Evolutionary conservation across 140 eudicot species (phyloP).

Genomic region (Senecio squalidus): DNA sequence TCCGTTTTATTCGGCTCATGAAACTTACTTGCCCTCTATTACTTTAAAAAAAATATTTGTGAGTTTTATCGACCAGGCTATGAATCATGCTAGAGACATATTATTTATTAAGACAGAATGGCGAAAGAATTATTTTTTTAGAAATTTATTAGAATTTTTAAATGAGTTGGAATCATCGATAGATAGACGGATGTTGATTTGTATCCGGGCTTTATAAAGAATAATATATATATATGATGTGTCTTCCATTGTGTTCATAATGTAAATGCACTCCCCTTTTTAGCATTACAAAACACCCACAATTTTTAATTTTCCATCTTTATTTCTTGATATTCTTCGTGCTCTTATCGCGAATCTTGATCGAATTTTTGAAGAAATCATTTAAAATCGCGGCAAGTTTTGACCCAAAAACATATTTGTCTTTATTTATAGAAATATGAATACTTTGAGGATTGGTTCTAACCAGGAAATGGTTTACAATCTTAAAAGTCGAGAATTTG

Average conservation of each 20-base stretch:
- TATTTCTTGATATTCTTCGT: constrained; percentile 17
- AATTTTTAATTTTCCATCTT: constrained; percentile 5
- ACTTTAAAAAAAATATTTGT: neutral
- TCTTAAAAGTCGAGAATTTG: constrained; percentile 31
- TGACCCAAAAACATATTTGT: neutral
- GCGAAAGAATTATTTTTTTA: neutral
- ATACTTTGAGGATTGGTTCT: constrained; percentile 28
- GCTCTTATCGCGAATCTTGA: constrained; percentile 26
- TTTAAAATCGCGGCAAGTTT: neutral
- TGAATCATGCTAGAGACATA: constrained; percentile 23
- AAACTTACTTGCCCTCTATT: constrained; percentile 10
- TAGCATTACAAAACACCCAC: constrained; percentile 15
- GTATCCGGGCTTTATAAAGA: constrained; percentile 29
- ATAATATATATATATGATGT: constrained; percentile 27
- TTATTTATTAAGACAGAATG: neutral
- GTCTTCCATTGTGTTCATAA: constrained; percentile 23
- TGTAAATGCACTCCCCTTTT: constrained; percentile 18
- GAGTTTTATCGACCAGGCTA: constrained; percentile 8
- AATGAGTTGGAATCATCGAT: constrained; percentile 33
- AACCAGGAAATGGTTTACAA: constrained; percentile 39
- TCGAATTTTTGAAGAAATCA: constrained; percentile 1
- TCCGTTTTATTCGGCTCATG: constrained; percentile 19
- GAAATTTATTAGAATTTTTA: constrained; percentile 6
- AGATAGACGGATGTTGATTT: constrained; percentile 17
- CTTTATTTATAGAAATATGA: constrained; percentile 14